These are phyloP conservation scores for Clonostachys chloroleuca DNA, from an alignment of 2,329 filamentous ascomycete genomes.

Conservation along the genomic window DNA sequence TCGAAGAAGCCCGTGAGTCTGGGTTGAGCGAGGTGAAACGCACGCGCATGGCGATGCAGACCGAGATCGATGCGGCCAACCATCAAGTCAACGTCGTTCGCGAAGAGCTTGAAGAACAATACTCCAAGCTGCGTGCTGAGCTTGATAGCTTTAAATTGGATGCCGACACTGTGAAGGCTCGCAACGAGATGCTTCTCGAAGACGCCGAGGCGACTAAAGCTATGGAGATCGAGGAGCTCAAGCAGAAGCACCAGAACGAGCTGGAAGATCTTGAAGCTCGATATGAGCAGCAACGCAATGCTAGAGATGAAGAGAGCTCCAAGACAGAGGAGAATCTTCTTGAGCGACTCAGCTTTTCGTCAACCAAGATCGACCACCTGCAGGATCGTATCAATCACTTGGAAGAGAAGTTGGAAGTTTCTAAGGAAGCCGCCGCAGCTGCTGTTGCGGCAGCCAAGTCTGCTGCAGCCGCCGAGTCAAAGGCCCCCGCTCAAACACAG, in stretches of 20 bases:
- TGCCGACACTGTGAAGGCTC: slow-evolving; percentile 73
- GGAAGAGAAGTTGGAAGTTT: slow-evolving; percentile 87
- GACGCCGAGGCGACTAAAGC: slow-evolving; percentile 70
- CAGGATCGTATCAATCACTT: slow-evolving; percentile 81
- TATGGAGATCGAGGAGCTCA: slow-evolving; percentile 43
- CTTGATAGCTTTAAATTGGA: slow-evolving; percentile 76
- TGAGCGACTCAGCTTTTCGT: slow-evolving; percentile 75
- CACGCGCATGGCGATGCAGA: slow-evolving; percentile 72
- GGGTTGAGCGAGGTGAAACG: slow-evolving; percentile 78
- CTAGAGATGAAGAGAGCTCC: slow-evolving; percentile 75
- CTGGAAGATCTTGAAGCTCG: slow-evolving; percentile 72
- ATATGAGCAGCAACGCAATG: slow-evolving; percentile 70
- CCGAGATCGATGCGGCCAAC: slow-evolving; percentile 78
- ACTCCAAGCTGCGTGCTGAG: slow-evolving; percentile 66
- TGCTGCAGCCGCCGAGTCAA: slow-evolving; percentile 34
- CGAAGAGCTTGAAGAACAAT: slow-evolving; percentile 76
- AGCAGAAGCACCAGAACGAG: slow-evolving; percentile 59
- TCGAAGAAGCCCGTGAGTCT: slow-evolving; percentile 77
- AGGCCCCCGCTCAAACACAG: slow-evolving; percentile 8
- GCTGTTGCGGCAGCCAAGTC: slow-evolving; percentile 72
- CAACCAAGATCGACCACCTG: slow-evolving; percentile 80
- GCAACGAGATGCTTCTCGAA: slow-evolving; percentile 79
- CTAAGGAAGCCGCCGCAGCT: slow-evolving; percentile 80
- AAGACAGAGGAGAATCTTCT: slow-evolving; percentile 74
- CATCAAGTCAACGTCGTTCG: slow-evolving; percentile 81